Conservation (phyloP, 257 asterid species). For the Solanum chiquidenum region DNA sequence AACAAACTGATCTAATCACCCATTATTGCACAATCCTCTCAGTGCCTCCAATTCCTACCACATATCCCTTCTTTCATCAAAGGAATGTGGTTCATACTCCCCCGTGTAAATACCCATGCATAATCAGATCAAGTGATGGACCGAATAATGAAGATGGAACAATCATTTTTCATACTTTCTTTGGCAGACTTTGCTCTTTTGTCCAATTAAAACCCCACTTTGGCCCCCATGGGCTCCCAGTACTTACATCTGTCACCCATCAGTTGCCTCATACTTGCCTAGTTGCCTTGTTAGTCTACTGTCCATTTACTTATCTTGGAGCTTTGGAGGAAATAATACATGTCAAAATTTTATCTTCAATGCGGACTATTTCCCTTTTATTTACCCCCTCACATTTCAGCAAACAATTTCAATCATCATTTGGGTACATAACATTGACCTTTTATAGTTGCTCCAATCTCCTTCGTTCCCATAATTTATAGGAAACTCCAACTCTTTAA, state of each 20-base stretch:
- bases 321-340: background rate
- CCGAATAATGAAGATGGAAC: background rate
- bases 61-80: background rate
- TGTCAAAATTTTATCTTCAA: background rate
- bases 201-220: background rate
- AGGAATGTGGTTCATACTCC: background rate
- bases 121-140: background rate
- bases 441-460: background rate
- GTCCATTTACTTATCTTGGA: background rate
- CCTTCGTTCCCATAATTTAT: background rate
- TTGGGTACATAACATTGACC: background rate
- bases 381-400: background rate
- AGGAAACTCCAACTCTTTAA: background rate
- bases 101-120: background rate
- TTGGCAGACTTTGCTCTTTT: background rate
- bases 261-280: background rate
- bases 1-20: background rate
- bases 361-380: background rate
- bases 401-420: background rate
- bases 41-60: background rate
- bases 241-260: background rate
- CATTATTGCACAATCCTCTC: background rate
- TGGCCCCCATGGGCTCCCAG: background rate
- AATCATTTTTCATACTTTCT: background rate
- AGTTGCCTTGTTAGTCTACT: background rate